Conservation (phyloP, 805 yeast species). For the Kazachstania taianensis region DNA sequence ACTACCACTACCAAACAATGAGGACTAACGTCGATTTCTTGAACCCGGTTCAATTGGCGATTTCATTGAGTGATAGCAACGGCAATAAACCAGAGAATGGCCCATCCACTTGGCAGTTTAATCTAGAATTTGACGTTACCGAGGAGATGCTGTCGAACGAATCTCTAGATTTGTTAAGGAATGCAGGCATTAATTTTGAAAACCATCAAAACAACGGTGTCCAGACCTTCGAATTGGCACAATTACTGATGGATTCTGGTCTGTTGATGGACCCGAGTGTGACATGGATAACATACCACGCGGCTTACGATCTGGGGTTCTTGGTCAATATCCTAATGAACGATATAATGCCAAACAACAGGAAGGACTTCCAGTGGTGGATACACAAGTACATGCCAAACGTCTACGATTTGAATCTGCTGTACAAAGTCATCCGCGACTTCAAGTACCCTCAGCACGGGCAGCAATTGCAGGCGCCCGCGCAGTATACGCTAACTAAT, state of each 20-base stretch:
- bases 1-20: conserved; percentile 92
- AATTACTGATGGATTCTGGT: conserved; percentile 77
- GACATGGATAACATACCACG: conserved; percentile 87
- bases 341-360: conserved; percentile 67
- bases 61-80: conserved; percentile 57
- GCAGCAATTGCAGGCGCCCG: conserved; percentile 12
- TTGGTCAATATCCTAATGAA: conserved; percentile 67
- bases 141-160: conserved; percentile 83
- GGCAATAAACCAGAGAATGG: conserved; percentile 61
- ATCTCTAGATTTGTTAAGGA: conserved; percentile 66
- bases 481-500: conserved; percentile 36
- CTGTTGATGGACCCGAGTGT: conserved; percentile 55
- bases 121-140: conserved; percentile 69
- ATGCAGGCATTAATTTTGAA: conserved; percentile 74
- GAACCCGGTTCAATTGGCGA: conserved; percentile 77
- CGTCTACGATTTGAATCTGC: conserved; percentile 68
- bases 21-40: conserved; percentile 83
- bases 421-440: conserved; percentile 30
- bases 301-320: conserved; percentile 92
- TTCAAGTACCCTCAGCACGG: conserved; percentile 9
- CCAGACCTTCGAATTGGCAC: conserved; percentile 70
- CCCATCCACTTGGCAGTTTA: conserved; percentile 91
- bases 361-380: conserved; percentile 67
- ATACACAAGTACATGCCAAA: conserved; percentile 67
- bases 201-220: conserved; percentile 71